Evolutionary conservation across 805 yeast species (phyloP).

Genomic region (Yarrowia sp.): DNA sequence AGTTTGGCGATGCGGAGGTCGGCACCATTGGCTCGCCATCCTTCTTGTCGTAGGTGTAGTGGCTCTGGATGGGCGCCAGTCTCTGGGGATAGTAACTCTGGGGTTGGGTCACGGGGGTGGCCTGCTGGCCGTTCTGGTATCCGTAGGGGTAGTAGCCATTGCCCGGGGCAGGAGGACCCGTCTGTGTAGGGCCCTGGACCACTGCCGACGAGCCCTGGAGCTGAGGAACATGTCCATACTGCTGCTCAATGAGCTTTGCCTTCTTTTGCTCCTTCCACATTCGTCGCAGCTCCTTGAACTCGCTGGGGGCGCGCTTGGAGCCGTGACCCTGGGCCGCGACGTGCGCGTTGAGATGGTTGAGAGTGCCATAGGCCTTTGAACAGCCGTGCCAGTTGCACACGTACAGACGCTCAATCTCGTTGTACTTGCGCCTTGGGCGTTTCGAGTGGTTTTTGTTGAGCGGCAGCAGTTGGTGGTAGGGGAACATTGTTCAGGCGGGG

Average conservation of each 20-base stretch:
- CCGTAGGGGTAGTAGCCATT: conserved; percentile 15
- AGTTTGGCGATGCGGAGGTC: background rate
- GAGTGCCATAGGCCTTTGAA: conserved; percentile 55
- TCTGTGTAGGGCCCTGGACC: background rate
- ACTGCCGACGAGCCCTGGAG: conserved; percentile 1
- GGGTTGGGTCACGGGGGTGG: background rate
- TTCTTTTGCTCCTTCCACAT: conserved; percentile 43
- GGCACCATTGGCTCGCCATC: conserved; percentile 9
- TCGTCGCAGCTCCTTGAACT: conserved; percentile 50
- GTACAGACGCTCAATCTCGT: conserved; percentile 55
- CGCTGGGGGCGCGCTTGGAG: conserved; percentile 51
- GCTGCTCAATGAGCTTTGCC: conserved; percentile 32
- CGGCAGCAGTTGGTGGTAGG: conserved; percentile 18
- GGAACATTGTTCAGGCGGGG: background rate
- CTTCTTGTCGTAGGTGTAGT: conserved; percentile 23
- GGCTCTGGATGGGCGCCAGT: conserved; percentile 16
- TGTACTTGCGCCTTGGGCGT: conserved; percentile 52
- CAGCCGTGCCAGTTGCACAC: conserved; percentile 49
- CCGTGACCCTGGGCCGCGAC: conserved; percentile 54
- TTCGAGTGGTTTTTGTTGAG: conserved; percentile 32
- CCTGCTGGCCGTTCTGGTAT: conserved; percentile 13
- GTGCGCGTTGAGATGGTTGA: conserved; percentile 58
- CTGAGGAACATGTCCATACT: background rate
- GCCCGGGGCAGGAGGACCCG: background rate
- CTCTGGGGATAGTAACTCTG: conserved; percentile 8